These are phyloP conservation scores for Russula vinacea DNA, from an alignment of 768 basidiomycete species.

Conservation along the genomic window DNA sequence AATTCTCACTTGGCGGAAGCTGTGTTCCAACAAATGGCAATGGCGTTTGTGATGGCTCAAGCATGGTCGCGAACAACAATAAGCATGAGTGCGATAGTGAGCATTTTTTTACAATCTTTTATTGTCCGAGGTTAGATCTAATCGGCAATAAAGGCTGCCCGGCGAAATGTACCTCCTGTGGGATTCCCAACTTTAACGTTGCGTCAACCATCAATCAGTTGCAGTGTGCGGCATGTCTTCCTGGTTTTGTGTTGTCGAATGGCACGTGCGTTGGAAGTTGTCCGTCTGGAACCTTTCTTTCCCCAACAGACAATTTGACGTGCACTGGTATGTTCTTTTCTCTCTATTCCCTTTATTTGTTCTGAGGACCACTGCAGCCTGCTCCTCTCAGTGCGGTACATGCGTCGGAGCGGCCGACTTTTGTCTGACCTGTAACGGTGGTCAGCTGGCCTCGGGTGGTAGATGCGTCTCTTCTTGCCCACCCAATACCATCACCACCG, in stretches of 20 bases:
- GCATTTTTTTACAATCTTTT: conserved; percentile 34
- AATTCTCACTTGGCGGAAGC: conserved; percentile 59
- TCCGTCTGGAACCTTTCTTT: conserved; percentile 69
- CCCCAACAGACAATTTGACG: conserved; percentile 65
- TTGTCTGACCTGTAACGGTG: conserved; percentile 70
- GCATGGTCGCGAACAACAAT: conserved; percentile 72
- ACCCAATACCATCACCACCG: conserved; percentile 61
- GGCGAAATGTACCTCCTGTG: conserved; percentile 74
- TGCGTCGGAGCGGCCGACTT: conserved; percentile 65
- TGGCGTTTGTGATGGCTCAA: conserved; percentile 72
- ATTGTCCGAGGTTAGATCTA: conserved; percentile 7
- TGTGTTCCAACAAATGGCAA: conserved; percentile 64
- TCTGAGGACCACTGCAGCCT: conserved; percentile 43
- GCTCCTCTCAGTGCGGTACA: conserved; percentile 68
- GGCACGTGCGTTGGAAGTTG: conserved; percentile 70
- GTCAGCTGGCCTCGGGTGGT: conserved; percentile 65
- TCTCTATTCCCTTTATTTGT: conserved; percentile 9
- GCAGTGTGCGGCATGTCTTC: conserved; percentile 75
- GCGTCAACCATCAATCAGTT: conserved; percentile 62
- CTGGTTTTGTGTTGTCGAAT: conserved; percentile 67
- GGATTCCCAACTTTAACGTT: conserved; percentile 66
- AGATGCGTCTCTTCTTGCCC: conserved; percentile 77
- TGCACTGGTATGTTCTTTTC: conserved; percentile 60
- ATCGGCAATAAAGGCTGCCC: conserved; percentile 60
- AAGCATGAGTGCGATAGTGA: conserved; percentile 83